Conservation (phyloP, 805 yeast species). For the Candida sphagnicola region DNA sequence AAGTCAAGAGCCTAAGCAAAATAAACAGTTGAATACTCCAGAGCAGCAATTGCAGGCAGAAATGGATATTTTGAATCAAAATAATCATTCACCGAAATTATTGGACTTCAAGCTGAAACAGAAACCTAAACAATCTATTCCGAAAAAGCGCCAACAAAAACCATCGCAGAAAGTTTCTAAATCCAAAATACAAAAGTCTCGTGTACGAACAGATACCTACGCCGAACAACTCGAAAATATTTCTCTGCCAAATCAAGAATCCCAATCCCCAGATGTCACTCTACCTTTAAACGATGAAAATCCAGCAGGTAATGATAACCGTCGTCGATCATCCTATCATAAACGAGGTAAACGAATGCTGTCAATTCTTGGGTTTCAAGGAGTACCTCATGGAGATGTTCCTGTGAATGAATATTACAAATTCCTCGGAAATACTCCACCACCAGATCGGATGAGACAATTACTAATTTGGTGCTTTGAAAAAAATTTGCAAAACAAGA, state of each 20-base stretch:
- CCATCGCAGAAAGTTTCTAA: too few species aligned
- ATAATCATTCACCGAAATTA: conserved; percentile 6
- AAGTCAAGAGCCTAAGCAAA: conserved; percentile 6
- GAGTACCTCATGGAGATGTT: conserved; percentile 63
- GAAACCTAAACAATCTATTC: conserved; percentile 8
- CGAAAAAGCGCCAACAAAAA: conserved; percentile 22
- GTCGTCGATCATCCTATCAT: conserved; percentile 48
- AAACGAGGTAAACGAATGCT: conserved; percentile 70
- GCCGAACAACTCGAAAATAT: too few species aligned
- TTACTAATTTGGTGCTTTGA: conserved; percentile 65
- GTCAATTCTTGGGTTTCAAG: conserved; percentile 66
- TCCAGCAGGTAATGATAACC: conserved; percentile 15
- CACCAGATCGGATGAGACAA: conserved; percentile 70
- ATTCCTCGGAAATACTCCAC: conserved; percentile 61
- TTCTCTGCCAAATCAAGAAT: too few species aligned
- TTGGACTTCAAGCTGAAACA: conserved; percentile 4
- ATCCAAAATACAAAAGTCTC: conserved; percentile 14
- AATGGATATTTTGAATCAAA: conserved; percentile 10
- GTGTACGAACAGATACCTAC: conserved; percentile 6
- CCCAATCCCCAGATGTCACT: conserved; percentile 1
- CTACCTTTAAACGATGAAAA: conserved; percentile 7
- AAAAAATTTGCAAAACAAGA: conserved; percentile 38
- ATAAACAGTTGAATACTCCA: conserved; percentile 20
- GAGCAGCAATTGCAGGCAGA: conserved; percentile 18
- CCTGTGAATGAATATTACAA: conserved; percentile 53